Percentiles rank a stretch among this genome's conserved stretches.
Conservation (phyloP, 257 asterid genomes). For the Nicotiana obtusifolia region DNA sequence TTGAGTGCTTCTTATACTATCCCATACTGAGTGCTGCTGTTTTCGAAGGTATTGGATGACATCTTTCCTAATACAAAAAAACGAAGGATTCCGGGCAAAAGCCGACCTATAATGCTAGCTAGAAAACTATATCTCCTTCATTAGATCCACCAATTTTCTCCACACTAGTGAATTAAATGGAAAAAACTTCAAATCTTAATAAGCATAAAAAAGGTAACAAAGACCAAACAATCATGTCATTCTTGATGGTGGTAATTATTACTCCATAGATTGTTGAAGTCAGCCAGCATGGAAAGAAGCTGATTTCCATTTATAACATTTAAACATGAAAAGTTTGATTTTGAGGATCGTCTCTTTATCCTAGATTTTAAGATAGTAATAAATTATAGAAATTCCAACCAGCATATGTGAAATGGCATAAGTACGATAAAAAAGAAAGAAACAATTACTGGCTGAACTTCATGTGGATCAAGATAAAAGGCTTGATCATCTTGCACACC, state of each 20-base stretch:
- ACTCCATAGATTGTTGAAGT: not conserved
- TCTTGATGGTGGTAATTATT: not conserved
- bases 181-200: no score
- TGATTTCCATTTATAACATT: not conserved
- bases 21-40: no score
- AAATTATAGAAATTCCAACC: not conserved
- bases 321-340: not conserved
- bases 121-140: no score
- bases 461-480: conserved; percentile 94
- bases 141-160: no score
- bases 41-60: no score
- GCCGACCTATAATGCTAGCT: no score
- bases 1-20: not conserved
- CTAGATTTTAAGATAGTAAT: not conserved
- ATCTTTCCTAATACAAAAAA: no score
- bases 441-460: conserved; percentile 73
- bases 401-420: not conserved
- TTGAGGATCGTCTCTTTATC: not conserved
- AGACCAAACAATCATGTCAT: not conserved
- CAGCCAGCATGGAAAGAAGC: not conserved
- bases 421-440: not conserved
- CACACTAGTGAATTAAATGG: no score
- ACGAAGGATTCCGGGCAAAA: no score
- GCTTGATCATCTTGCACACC: conserved; percentile 98
- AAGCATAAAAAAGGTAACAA: no score